Evolutionary conservation across 768 basidiomycete genomes (phyloP), one percentile per base, ranked within the genome.

Genomic region (Termitomyces heimii): DNA sequence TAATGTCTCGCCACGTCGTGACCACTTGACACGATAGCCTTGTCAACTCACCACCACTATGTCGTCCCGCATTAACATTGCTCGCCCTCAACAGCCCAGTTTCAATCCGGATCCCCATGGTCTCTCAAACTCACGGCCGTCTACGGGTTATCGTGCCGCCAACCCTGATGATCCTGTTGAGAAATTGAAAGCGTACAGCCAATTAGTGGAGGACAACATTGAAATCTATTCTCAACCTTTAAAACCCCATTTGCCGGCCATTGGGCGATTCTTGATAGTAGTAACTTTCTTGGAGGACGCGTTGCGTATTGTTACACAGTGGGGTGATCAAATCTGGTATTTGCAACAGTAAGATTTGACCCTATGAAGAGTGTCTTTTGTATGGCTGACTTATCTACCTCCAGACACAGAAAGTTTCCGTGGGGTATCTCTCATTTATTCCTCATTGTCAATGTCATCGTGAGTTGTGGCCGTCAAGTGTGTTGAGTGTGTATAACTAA

Each of bases 271-370:
- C 75, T 73, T 99, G 58, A 98, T 98, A 71, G 93, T 99, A 53
- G 94, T 97, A 42, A 99, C 97, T 10, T 99, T 99, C 76, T 77
- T 95, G 71, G 97, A 99, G 79, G 97, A 99, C 69, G 92, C 97
- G 9, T 72, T 96, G 66, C 79, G 97, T 62, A 98, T 98, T 67
- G 54, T 92, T 58, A 92, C 94, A 3, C 96, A 98, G 71, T 98
- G 94, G 94, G 70, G 83, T 48, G 97, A 99, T 76, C 97, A 99
- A 74, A 83, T 97, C 54, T 99, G 96, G 93, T 99, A 98, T 73
- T 78, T 99, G 66, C 92, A 98, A 71, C 87, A 85, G 96, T 97
- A 61, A 66, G 92, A 55, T 13, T 45, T 32, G 32, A 31, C 32
- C 26, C 40, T 13, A 6, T 42, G 22, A 42, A 8, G n/a, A n/a